Conservation (phyloP, 345 rosid species). For the Syzygium grande region DNA sequence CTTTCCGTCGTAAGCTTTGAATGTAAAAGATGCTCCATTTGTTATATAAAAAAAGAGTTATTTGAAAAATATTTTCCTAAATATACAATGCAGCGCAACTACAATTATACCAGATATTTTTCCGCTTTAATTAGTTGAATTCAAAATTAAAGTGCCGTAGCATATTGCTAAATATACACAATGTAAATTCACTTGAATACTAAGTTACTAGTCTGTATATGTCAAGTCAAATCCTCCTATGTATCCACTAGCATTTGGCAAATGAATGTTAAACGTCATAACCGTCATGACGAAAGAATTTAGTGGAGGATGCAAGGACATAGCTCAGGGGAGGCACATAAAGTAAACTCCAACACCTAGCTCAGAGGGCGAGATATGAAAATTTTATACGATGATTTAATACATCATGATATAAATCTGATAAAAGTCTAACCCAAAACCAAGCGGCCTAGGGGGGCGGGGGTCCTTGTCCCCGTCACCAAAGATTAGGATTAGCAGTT, state of each 20-base stretch:
- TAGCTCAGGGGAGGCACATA: neutral
- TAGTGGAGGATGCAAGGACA: neutral
- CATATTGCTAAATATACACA: neutral
- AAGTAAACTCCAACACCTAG: neutral
- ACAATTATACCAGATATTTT: neutral
- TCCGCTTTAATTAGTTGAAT: too few relatives aligned
- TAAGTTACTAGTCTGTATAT: neutral
- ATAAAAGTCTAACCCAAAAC: neutral
- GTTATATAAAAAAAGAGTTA: too few relatives aligned
- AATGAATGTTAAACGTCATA: neutral
- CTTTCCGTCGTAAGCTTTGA: too few relatives aligned
- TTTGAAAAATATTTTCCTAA: too few relatives aligned
- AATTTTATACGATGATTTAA: too few relatives aligned
- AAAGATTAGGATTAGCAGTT: too few relatives aligned
- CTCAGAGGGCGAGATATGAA: neutral
- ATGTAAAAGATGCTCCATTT: too few relatives aligned
- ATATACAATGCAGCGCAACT: neutral
- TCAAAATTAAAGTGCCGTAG: neutral
- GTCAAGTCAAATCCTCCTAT: neutral
- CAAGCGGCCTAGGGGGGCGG: neutral
- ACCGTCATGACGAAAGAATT: neutral
- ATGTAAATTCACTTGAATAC: neutral
- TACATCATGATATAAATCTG: neutral
- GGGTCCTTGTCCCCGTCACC: too few relatives aligned
- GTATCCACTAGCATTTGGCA: too few relatives aligned